Base-by-base conservation (phyloP, 2,329 filamentous ascomycete species). In the Nemania sp. region DNA sequence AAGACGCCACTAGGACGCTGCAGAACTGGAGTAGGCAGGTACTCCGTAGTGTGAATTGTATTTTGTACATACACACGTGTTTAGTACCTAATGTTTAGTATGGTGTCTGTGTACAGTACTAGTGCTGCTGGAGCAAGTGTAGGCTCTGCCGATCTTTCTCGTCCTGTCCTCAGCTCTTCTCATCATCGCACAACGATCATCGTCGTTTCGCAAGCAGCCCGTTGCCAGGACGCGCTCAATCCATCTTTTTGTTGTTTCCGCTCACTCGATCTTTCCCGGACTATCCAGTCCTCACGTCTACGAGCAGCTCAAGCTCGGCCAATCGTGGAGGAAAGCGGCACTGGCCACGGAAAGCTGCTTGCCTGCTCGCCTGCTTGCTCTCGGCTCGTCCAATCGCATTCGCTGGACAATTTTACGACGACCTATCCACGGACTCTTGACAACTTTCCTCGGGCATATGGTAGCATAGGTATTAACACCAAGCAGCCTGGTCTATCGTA, bases 81-180 rank as follows among this genome's bases (percentile, higher is more conserved):
- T 51, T 51, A 51, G 47, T 51, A n/a, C n/a, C n/a, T n/a, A n/a
- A n/a, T n/a, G n/a, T n/a, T n/a, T 13, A 22, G 45, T 22, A 8
- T 11, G 8, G 45, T 20, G 41, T n/a, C 41, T 18, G 41, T 20
- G n/a, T 49, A 49, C 45, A 22, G 45, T 49, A 20, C 2, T 2
- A 1, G 5, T 24, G n/a, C 3, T 49, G 45, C 2, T 2, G 1
- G 5, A 49, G n/a, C 3, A 4, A 27, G 51, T 35, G 51, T 35
- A 53, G 51, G 27, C 59, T 65, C 54, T 53, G 65, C 62, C 54
- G 66, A 70, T 70, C 68, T 57, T 58, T 62, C 65, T 64, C 62
- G 55, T 56, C 62, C 57, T 55, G 38, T 52, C 49, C 32, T 56
- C 65, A 62, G 45, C 62, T 65, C 43, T 54, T 43, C 35, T 56